phyloP scores from a whole-genome alignment of 2,329 filamentous ascomycete genomes.

The Arthrobotrys pseudoclavata region DNA sequence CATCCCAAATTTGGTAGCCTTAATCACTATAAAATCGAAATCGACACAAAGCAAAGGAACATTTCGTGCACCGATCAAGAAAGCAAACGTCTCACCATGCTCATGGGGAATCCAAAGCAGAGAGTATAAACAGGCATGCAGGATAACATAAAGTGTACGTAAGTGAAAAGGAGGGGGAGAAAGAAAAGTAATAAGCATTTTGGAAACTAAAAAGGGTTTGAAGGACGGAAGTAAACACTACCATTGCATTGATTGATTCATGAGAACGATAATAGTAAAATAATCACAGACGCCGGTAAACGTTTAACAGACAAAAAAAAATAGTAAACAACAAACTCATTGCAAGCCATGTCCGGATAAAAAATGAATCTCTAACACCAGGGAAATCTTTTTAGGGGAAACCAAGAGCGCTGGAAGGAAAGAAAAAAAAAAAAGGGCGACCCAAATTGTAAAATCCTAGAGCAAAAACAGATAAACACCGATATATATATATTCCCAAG shows the following conservation, averaged over 20 bases:
- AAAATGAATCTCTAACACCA: constrained; percentile 41
- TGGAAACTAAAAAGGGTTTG: background rate
- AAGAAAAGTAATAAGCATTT: background rate
- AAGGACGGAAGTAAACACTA: constrained; percentile 8
- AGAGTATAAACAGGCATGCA: background rate
- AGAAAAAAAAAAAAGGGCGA: background rate
- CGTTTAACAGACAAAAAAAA: constrained; percentile 1
- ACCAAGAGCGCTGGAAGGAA: constrained; percentile 7
- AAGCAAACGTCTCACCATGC: constrained; percentile 9
- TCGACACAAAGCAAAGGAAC: background rate
- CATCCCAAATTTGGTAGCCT: background rate
- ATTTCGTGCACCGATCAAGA: background rate
- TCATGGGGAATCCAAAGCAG: constrained; percentile 13
- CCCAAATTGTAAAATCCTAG: constrained; percentile 32
- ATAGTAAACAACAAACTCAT: background rate
- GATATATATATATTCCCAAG: constrained; percentile 24
- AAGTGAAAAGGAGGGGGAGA: background rate
- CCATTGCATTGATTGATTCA: constrained; percentile 20
- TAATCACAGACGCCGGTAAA: constrained; percentile 11
- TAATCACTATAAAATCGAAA: background rate
- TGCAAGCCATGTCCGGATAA: constrained; percentile 8
- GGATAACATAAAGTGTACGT: background rate
- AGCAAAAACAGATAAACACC: constrained; percentile 25
- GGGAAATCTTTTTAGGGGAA: constrained; percentile 23
- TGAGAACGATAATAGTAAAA: constrained; percentile 14